phyloP scores from a whole-genome alignment of 306 rosid species.

The Herpetospermum pedunculosum region DNA sequence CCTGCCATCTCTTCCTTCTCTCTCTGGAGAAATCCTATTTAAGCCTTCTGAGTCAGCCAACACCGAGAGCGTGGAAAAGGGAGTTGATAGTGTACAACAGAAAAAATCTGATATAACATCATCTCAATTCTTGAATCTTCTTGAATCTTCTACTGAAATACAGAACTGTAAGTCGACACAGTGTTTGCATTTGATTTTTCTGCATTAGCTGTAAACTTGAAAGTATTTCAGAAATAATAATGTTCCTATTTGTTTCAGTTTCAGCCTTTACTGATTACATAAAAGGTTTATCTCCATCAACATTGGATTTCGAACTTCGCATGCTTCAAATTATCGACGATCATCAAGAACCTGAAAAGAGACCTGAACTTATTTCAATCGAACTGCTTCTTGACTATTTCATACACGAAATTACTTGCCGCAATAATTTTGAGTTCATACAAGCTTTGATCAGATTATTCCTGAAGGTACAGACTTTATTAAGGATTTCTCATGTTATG shows the following conservation, averaged over 20 bases:
- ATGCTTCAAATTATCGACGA: conserved; percentile 65
- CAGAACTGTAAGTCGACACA: conserved; percentile 39
- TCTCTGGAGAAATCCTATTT: conserved; percentile 82
- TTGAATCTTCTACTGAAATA: conserved; percentile 43
- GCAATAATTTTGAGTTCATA: conserved; percentile 80
- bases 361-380: conserved; percentile 47
- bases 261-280: conserved; percentile 67
- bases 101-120: conserved; percentile 23
- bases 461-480: conserved; percentile 46
- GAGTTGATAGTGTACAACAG: conserved; percentile 18
- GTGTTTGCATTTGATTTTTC: neutral
- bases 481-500: neutral
- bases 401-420: conserved; percentile 52
- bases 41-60: conserved; percentile 40
- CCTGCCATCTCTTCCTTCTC: conserved; percentile 71
- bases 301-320: conserved; percentile 83
- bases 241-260: conserved; percentile 22
- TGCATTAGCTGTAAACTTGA: neutral
- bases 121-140: conserved; percentile 50
- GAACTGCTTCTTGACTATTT: conserved; percentile 74
- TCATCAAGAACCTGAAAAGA: conserved; percentile 45
- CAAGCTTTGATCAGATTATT: conserved; percentile 83
- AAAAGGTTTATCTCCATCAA: conserved; percentile 66
- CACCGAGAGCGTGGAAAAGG: conserved; percentile 25
- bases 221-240: neutral